phyloP scores from a whole-genome alignment of 2,329 filamentous ascomycete genomes.

The Pseudogymnoascus sp. region DNA sequence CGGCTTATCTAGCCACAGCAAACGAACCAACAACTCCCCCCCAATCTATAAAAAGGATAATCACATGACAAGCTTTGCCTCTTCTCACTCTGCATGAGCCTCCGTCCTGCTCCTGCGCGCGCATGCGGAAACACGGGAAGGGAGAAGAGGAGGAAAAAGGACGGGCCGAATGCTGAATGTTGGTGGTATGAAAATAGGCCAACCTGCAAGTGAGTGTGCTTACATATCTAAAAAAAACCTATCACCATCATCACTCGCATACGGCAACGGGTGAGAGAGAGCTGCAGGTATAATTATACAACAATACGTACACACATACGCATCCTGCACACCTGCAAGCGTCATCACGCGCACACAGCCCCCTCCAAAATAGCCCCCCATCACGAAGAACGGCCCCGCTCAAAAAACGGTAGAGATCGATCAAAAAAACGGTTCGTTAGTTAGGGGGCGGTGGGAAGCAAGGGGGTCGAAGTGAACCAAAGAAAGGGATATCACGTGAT shows the following conservation, averaged over 20 bases:
- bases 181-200: background rate
- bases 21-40: background rate
- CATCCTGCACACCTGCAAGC: background rate
- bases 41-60: background rate
- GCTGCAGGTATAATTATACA: background rate
- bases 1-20: background rate
- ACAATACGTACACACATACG: background rate
- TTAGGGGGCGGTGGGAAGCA: background rate
- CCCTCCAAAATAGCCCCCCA: background rate
- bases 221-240: background rate
- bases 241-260: too few species aligned
- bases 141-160: background rate
- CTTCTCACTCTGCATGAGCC: background rate
- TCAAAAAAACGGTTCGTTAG: too few species aligned
- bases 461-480: background rate
- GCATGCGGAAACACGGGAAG: background rate
- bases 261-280: background rate
- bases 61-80: background rate
- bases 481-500: background rate
- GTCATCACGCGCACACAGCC: background rate
- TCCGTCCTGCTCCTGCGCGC: background rate
- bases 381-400: background rate
- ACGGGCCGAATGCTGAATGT: background rate
- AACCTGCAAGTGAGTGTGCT: background rate
- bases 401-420: background rate